Conservation (phyloP, 495 filamentous ascomycete genomes). For the Physcia stellaris region DNA sequence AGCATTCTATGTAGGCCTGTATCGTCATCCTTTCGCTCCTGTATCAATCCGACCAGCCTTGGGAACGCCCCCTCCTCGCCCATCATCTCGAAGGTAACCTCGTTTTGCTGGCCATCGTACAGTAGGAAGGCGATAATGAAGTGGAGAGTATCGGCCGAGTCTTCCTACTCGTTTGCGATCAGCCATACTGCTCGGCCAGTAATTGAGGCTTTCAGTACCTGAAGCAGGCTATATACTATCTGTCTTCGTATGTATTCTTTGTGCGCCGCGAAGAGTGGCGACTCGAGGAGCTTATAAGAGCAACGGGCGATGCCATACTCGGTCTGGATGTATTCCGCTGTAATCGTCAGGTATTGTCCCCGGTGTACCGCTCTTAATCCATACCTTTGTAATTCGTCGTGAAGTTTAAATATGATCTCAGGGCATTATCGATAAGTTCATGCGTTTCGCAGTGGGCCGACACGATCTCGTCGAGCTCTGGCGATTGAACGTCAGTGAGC, state of each 20-base stretch:
- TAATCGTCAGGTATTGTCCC: slow-evolving; percentile 3
- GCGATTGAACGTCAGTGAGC: slow-evolving; percentile 6
- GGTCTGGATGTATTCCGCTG: slow-evolving; percentile 67
- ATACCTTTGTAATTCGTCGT: slow-evolving; percentile 61
- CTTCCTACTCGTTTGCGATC: slow-evolving; percentile 40
- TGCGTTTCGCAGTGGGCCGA: slow-evolving; percentile 56
- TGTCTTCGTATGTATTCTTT: slow-evolving; percentile 82
- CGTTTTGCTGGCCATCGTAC: slow-evolving; percentile 72
- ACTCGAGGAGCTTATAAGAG: slow-evolving; percentile 66
- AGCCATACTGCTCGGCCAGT: not conserved
- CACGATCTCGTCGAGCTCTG: slow-evolving; percentile 75
- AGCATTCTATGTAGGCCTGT: slow-evolving; percentile 63
- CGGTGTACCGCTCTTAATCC: too few relatives aligned
- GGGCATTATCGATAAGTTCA: slow-evolving; percentile 70
- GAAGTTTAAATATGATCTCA: slow-evolving; percentile 72
- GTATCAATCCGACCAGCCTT: slow-evolving; percentile 70
- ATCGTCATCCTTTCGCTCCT: slow-evolving; percentile 45
- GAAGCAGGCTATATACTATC: slow-evolving; percentile 80
- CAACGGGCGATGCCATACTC: slow-evolving; percentile 79
- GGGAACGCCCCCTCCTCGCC: slow-evolving; percentile 73
- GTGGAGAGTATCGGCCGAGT: slow-evolving; percentile 65
- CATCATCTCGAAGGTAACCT: slow-evolving; percentile 72
- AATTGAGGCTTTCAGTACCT: slow-evolving; percentile 34
- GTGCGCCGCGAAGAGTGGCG: slow-evolving; percentile 57
- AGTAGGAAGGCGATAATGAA: slow-evolving; percentile 78